Percentiles rank a stretch among this genome's conserved stretches.
These are phyloP conservation scores for Fusarium nisikadoi DNA, from an alignment of 2,329 filamentous ascomycete species.

Conservation along the genomic window DNA sequence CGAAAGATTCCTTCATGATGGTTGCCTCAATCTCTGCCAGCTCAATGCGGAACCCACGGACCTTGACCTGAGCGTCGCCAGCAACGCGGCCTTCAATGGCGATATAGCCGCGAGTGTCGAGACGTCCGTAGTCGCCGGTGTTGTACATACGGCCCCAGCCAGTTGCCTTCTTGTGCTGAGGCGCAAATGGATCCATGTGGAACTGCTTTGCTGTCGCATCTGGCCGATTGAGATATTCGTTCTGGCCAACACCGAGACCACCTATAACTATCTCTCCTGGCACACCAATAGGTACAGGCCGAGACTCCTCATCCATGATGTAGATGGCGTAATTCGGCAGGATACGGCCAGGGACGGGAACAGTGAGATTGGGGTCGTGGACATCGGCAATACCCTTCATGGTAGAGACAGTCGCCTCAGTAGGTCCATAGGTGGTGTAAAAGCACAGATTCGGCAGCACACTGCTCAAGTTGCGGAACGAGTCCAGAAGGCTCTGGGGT, in stretches of 20 bases:
- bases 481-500: background rate
- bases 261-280: background rate
- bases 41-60: constrained; percentile 57
- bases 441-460: background rate
- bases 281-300: background rate
- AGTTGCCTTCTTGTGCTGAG: background rate
- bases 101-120: constrained; percentile 45
- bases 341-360: background rate
- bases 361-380: background rate
- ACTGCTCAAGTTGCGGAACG: background rate
- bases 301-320: background rate
- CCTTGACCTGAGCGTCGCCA: constrained; percentile 56
- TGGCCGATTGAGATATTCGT: background rate
- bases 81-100: constrained; percentile 49
- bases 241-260: background rate
- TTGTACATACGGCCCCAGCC: background rate
- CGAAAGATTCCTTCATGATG: constrained; percentile 9
- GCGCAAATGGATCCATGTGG: background rate
- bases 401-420: background rate
- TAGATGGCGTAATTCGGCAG: background rate
- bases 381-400: background rate
- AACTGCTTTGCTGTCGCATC: background rate
- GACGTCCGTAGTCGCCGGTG: background rate
- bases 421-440: background rate
- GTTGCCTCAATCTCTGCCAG: constrained; percentile 51